Evolutionary conservation across 2,329 filamentous ascomycete species (phyloP).

Genomic region (Aspergillus ustus): DNA sequence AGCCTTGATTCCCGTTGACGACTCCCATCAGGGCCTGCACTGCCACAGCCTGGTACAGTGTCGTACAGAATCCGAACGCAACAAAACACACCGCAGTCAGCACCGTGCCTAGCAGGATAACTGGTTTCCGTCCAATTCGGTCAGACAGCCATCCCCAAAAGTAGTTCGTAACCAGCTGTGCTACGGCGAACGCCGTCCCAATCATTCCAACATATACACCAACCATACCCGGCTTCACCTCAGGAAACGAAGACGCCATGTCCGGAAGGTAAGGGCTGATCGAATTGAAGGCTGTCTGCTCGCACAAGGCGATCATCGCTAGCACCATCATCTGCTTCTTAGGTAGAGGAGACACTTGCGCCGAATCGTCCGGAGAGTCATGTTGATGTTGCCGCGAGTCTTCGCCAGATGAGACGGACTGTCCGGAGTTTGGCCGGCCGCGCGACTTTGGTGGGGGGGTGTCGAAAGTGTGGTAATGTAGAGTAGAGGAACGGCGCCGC

Average conservation of each 20-base stretch:
- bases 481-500: slow-evolving; percentile 48
- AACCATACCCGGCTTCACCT: slow-evolving; percentile 70
- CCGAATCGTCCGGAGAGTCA: slow-evolving; percentile 28
- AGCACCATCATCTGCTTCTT: slow-evolving; percentile 81
- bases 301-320: slow-evolving; percentile 84
- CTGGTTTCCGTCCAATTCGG: slow-evolving; percentile 77
- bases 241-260: slow-evolving; percentile 86
- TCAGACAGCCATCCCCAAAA: slow-evolving; percentile 88
- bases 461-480: slow-evolving; percentile 55
- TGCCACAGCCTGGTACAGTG: slow-evolving; percentile 79
- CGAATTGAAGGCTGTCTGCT: slow-evolving; percentile 96
- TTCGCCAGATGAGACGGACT: slow-evolving; percentile 45
- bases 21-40: slow-evolving; percentile 91
- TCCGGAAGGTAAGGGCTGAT: slow-evolving; percentile 93
- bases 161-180: slow-evolving; percentile 91
- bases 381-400: slow-evolving; percentile 31
- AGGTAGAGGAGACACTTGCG: slow-evolving; percentile 71
- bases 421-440: slow-evolving; percentile 49
- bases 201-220: slow-evolving; percentile 90
- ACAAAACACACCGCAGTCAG: slow-evolving; percentile 80
- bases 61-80: slow-evolving; percentile 83
- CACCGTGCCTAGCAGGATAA: slow-evolving; percentile 81
- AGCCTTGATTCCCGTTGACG: slow-evolving; percentile 91
- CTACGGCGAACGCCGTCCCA: slow-evolving; percentile 87
- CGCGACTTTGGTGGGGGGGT: slow-evolving; percentile 53